Evolutionary conservation across 2,329 filamentous ascomycete species (phyloP), one percentile per base, ranked within the genome.

Genomic region (Arthrobotrys musiformis): DNA sequence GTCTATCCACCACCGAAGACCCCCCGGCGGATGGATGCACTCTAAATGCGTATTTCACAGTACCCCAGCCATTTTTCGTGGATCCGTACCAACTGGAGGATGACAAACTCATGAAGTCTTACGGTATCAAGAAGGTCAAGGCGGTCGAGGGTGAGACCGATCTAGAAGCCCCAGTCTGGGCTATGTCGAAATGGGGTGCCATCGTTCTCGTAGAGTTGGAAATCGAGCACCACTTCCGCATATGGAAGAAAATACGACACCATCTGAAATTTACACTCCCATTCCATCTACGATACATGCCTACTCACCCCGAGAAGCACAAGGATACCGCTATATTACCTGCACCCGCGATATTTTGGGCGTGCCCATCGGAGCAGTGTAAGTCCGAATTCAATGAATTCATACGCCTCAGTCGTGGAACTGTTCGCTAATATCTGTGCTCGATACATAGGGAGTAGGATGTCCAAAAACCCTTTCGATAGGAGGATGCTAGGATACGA

Each of bases 301-400:
- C 70, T 11, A 79, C 80, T 4, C 58, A 67, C 19, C 46, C 54
- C 4, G 73, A 66, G 40, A 63, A 69, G 2, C 48, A 69, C 19
- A 70, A 78, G n/a, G 58, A 74, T 11, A 58, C 77, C 28, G 75
- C 80, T 19, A 46, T 52, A 0, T 61, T 81, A 50, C 78, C 80
- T n/a, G 79, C 74, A 78, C 80, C 80, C 8, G 64, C 61, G 4
- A 79, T 81, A 3, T 81, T 81, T 64, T 81, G 80, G 80, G 80
- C 80, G 3, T 81, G 80, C 22, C 37, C 44, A 7, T 42, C 66
- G 8, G 68, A 78, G 33, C 13, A 61, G 6, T 70, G 66, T 78
- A 15, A 68, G 66, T 70, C n/a, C 6, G 9, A 0, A 15, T 54
- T 42, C 19, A 33, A n/a, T n/a, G 33, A 0, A 26, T 2, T 6